These are phyloP conservation scores for Diaporthe nobilis DNA, from an alignment of 2,329 filamentous ascomycete genomes.

Conservation along the genomic window DNA sequence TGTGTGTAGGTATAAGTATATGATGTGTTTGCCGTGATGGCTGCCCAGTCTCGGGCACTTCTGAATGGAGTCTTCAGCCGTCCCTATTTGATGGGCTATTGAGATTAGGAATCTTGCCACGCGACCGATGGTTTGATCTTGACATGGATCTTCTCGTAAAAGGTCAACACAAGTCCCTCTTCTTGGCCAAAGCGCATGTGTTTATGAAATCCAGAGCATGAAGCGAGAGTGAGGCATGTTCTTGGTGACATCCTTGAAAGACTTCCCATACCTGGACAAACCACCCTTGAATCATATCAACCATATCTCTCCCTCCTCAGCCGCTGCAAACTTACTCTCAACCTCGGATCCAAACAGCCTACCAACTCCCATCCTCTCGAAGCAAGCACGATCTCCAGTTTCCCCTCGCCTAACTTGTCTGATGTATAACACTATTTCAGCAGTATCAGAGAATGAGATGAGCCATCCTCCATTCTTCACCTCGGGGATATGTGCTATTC, in stretches of 20 bases:
- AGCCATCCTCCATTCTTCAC: neutral
- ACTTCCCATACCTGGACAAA: too few relatives aligned
- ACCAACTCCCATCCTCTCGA: neutral
- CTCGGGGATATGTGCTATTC: neutral
- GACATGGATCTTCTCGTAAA: too few relatives aligned
- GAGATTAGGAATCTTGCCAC: too few relatives aligned
- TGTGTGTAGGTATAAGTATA: neutral
- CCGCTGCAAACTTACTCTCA: neutral
- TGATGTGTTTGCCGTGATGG: neutral
- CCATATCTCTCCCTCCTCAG: neutral
- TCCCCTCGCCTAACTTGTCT: neutral
- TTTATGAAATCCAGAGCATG: too few relatives aligned
- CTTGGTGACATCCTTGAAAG: too few relatives aligned
- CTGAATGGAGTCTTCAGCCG: too few relatives aligned
- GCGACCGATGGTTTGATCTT: too few relatives aligned
- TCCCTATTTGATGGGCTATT: too few relatives aligned
- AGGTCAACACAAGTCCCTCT: too few relatives aligned
- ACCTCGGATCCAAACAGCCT: neutral
- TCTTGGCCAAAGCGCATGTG: too few relatives aligned
- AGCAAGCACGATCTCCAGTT: neutral
- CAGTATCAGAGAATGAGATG: neutral
- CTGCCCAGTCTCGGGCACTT: neutral
- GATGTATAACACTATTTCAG: neutral
- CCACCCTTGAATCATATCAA: neutral
- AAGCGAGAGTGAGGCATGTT: too few relatives aligned